Conservation (phyloP, 2,329 filamentous ascomycete genomes). For the Proliferodiscus dingleyae region DNA sequence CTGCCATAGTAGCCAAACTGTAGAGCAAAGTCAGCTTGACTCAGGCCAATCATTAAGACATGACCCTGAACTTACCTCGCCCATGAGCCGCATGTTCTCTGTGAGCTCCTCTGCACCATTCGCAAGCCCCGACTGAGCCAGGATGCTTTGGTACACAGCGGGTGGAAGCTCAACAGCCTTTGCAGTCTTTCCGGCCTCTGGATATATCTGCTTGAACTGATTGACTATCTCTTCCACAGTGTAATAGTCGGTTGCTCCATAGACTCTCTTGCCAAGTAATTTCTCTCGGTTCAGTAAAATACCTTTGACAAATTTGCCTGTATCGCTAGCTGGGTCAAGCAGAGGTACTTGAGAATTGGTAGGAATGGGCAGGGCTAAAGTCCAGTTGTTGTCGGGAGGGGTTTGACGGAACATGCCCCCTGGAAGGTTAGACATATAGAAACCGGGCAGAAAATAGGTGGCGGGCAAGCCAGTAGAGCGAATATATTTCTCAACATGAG, state of each 20-base stretch:
- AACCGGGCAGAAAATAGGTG: constrained; percentile 44
- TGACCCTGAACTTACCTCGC: constrained; percentile 28
- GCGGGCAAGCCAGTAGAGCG: constrained; percentile 37
- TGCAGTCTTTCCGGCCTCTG: constrained; percentile 37
- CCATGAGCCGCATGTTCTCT: constrained; percentile 49
- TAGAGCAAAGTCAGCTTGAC: background rate
- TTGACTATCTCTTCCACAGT: constrained; percentile 37
- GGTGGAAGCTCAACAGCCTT: constrained; percentile 34
- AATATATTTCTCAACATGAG: constrained; percentile 34
- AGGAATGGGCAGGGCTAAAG: constrained; percentile 26
- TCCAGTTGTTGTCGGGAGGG: constrained; percentile 28
- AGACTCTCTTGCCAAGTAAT: constrained; percentile 39
- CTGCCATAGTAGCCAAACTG: constrained; percentile 48
- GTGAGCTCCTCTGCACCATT: constrained; percentile 44
- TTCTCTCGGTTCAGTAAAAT: constrained; percentile 32
- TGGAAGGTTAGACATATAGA: constrained; percentile 48
- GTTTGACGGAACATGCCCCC: constrained; percentile 23
- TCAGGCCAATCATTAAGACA: background rate
- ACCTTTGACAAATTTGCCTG: constrained; percentile 32
- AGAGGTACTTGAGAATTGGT: constrained; percentile 31
- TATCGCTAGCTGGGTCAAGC: constrained; percentile 32
- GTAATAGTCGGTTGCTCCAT: constrained; percentile 39
- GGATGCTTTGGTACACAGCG: constrained; percentile 37
- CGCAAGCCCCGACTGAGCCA: constrained; percentile 36
- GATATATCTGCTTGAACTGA: constrained; percentile 36